A percentile compares a stretch with the other conserved stretches of the same genome.
These are phyloP conservation scores for Penicillium psychrofluorescens DNA, from an alignment of 495 filamentous ascomycete genomes.

Conservation along the genomic window DNA sequence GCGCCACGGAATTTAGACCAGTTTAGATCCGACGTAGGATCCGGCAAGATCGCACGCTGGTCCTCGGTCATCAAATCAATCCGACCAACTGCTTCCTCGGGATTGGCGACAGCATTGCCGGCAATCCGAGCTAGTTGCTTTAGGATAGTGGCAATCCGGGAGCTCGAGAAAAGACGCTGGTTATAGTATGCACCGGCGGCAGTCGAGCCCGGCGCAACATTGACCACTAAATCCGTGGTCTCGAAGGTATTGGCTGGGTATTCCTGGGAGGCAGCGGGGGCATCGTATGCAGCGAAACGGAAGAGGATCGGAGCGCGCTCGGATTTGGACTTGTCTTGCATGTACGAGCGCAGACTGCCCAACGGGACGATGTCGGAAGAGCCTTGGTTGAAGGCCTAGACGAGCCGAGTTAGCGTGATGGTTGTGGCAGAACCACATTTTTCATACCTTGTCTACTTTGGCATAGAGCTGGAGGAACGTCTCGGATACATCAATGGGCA, in stretches of 20 bases:
- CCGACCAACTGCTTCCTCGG: constrained; percentile 36
- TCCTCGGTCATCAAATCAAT: constrained; percentile 43
- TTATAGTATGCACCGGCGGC: constrained; percentile 41
- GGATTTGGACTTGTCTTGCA: constrained; percentile 38
- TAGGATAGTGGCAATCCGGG: constrained; percentile 37
- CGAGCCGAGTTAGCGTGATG: constrained; percentile 1
- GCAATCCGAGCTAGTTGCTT: constrained; percentile 38
- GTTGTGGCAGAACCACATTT: not conserved
- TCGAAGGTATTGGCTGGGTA: constrained; percentile 40
- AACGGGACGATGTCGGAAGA: constrained; percentile 41
- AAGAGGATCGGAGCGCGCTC: constrained; percentile 36
- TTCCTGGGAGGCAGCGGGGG: constrained; percentile 38
- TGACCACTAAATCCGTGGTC: constrained; percentile 41
- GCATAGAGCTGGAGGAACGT: constrained; percentile 35
- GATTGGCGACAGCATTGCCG: constrained; percentile 33
- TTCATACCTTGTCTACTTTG: constrained; percentile 40
- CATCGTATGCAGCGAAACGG: constrained; percentile 43
- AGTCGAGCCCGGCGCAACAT: constrained; percentile 30
- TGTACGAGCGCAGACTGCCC: constrained; percentile 34
- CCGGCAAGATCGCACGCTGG: constrained; percentile 48
- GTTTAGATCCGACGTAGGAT: constrained; percentile 69
- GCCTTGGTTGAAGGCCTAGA: constrained; percentile 33
- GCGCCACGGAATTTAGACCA: constrained; percentile 77
- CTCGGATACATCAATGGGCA: constrained; percentile 31
- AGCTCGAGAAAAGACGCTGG: constrained; percentile 43